Base-by-base conservation (phyloP, 176 grass and related monocot species). In the Lolium multiflorum region DNA sequence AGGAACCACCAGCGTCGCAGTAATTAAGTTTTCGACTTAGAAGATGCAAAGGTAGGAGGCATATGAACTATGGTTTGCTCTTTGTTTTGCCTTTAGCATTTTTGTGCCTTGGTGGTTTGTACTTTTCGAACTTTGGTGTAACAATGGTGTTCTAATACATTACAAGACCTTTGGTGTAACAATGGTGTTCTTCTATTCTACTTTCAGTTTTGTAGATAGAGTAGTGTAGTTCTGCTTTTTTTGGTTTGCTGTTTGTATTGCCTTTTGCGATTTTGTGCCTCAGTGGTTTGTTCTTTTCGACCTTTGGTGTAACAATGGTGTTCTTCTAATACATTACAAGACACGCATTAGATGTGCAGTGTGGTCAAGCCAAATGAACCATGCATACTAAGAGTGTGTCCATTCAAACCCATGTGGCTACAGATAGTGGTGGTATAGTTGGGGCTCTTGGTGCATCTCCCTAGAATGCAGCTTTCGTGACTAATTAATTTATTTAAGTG, bases 361-460 rank as follows among this genome's bases (percentile, higher is more conserved):
- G 57, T 59, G 57, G 20, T 21, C 0, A 25, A 65, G 5, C 11
- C 12, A 65, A 65, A 65, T 28, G 12, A 64, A 65, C 15, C 26
- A 66, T 66, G 63, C 47, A 28, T 74, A 74, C 13, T 51, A 13
- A 50, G 46, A 74, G 26, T 66, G 26, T 28, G 6, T 66, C 63
- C 71, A 74, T 74, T 74, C 24, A 66, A 74, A 6, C 71, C 22
- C 71, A 74, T 51, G 71, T 17, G 46, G 46, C 44, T 49, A 49
- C 22, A 49, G n/a, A 71, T 0, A 76, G 49, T 54, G 31, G 8
- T 37, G 31, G 60, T 76, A 76, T 15, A 76, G 22, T 76, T 47
- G 24, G 73, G 25, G 73, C 69, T 54, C 73, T 54, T 76, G 48
- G 73, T 54, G 18, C 25, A 76, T 54, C 25, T 76, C 74, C 50